Base-by-base conservation (phyloP, 192 early-diverging fungal species). In the Coemansia sp. region DNA sequence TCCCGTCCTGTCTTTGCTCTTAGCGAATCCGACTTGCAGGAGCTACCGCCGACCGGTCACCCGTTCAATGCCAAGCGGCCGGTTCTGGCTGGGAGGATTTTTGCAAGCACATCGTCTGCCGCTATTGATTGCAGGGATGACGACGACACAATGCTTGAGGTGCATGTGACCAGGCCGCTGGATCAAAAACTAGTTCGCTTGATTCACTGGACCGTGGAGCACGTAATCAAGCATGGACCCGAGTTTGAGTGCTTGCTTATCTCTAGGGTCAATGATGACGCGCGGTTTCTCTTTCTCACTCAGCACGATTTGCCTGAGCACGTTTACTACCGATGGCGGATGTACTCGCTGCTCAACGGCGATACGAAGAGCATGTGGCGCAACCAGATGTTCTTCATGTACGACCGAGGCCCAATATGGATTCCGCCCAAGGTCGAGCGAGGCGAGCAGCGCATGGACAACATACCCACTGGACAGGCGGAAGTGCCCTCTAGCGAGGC, bases 301-400 rank as follows among this genome's bases (percentile, higher is more conserved):
- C 82, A 91, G n/a, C 79, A 85, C 64, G 83, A 89, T 87, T 84
- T 81, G 6, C 70, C 83, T 21, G 92, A 93, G 50, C 94, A 96
- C 65, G 74, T 87, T 23, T 96, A 96, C 55, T 98, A 98, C 70
- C 85, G 92, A 11, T 96, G 95, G 94, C 91, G 89, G 59, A 80
- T 98, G 41, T 95, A 88, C 77, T 95, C 93, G 34, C 79, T 95
- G 14, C 76, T 92, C 60, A 92, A 93, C 66, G 92, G 92, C 18
- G 94, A 98, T 61, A 83, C 87, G 0, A 87, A 82, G 62, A 66
- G 66, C 31, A 77, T 78, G 11, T 96, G 94, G 95, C 84, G 79
- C 33, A 80, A 83, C 11, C 84, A 90, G 42, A 86, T 93, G 31
- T 98, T 98, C 73, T 83, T 87, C 8, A 96, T 98, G 94, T 89